Conservation (phyloP, 441 rosid species). For the Monsonia emarginata region DNA sequence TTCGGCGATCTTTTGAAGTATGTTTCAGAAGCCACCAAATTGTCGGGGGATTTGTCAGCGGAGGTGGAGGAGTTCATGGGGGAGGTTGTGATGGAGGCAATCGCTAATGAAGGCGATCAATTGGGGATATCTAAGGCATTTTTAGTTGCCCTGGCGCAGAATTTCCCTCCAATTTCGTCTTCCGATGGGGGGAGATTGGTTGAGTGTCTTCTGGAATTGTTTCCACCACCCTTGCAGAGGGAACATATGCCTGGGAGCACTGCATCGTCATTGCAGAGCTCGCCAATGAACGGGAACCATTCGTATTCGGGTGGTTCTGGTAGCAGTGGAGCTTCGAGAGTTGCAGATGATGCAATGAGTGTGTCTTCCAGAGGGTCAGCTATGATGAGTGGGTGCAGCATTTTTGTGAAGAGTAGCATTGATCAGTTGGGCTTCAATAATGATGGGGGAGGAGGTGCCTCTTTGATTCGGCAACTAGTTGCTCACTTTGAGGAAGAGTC, state of each 20-base stretch:
- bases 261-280: conserved; percentile 8
- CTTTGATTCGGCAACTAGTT: conserved; percentile 45
- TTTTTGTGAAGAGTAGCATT: conserved; percentile 47
- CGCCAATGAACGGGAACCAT: conserved; percentile 42
- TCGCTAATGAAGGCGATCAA: conserved; percentile 30
- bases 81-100: conserved; percentile 47
- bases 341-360: not conserved
- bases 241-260: not conserved
- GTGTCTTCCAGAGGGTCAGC: conserved; percentile 37
- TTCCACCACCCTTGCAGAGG: conserved; percentile 20
- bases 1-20: conserved; percentile 55
- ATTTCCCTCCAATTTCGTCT: conserved; percentile 50
- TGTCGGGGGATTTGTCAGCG: conserved; percentile 44
- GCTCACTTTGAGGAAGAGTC: conserved; percentile 80
- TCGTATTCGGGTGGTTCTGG: not conserved
- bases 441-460: conserved; percentile 42
- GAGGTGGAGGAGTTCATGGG: conserved; percentile 63
- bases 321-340: not conserved
- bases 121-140: conserved; percentile 47
- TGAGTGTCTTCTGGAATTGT: conserved; percentile 53
- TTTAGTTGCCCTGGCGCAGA: conserved; percentile 53
- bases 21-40: conserved; percentile 37
- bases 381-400: conserved; percentile 42
- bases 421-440: conserved; percentile 35
- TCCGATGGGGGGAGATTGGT: conserved; percentile 64